Percentiles rank a stretch among this genome's conserved stretches.
Conservation (phyloP, 441 rosid species). For the Eutrema salsugineum region DNA sequence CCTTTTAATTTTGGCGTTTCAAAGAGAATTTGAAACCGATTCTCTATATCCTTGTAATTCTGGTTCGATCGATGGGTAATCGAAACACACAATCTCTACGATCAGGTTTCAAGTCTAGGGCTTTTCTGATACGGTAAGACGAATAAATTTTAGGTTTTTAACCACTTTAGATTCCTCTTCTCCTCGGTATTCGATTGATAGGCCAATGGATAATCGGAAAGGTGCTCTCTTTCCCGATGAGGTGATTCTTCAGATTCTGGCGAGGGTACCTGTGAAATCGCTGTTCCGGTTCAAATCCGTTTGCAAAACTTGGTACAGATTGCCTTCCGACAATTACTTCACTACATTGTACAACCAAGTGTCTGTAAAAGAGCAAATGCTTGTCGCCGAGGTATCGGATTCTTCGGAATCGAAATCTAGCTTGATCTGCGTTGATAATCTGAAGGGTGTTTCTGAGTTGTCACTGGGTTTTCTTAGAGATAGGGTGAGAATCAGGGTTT, state of each 20-base stretch:
- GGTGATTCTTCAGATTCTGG: constrained; percentile 60
- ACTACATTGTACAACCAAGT: constrained; percentile 49
- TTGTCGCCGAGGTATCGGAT: constrained; percentile 62
- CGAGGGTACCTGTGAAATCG: constrained; percentile 73
- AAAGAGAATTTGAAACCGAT: neutral
- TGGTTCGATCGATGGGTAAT: neutral
- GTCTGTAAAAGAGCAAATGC: constrained; percentile 48
- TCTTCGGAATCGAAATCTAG: constrained; percentile 47
- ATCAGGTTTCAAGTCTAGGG: neutral
- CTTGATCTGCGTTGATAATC: constrained; percentile 60
- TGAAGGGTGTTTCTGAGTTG: constrained; percentile 62
- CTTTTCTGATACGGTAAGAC: constrained; percentile 11
- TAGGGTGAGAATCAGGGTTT: constrained; percentile 72
- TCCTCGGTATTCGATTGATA: neutral
- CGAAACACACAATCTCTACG: neutral
- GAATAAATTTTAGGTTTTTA: neutral
- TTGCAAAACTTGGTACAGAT: constrained; percentile 68
- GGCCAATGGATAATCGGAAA: constrained; percentile 34
- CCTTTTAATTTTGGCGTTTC: no score
- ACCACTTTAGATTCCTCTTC: neutral
- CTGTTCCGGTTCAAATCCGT: constrained; percentile 66
- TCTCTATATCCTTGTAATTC: neutral
- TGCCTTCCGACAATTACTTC: constrained; percentile 62
- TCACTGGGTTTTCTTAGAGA: constrained; percentile 69
- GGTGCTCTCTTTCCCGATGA: constrained; percentile 61